Base-by-base conservation (phyloP, 2,329 filamentous ascomycete species). In the Sporothrix schenckii region DNA sequence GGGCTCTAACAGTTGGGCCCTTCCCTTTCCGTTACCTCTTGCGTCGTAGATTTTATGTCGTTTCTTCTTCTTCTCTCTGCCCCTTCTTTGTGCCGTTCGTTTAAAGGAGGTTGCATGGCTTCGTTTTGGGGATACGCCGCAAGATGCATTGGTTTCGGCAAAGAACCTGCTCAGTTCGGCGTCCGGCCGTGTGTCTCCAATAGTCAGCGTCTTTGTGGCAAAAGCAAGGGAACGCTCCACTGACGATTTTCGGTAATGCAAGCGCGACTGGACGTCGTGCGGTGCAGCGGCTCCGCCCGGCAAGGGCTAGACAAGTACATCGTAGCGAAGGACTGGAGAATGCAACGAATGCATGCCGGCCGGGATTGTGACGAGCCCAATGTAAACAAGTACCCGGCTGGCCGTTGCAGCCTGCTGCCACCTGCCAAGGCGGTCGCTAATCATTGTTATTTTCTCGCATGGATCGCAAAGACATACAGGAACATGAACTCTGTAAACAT, bases 231-330 rank as follows among this genome's bases (percentile, higher is more conserved):
- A 44, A 47, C 39, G 58, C 19, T 63, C 39, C 58, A 63, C 58
- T 39, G 66, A 60, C 24, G 66, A 68, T 39, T 50, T 53, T 30
- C 53, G 21, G 21, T 39, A 34, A 34, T 3, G 34, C 34, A 34
- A 53, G 47, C 63, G 68, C 47, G 14, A 44, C 47, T 44, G 41
- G 68, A 30, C 49, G 47, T 69, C 56, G 56, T 63, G 68, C 47
- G 68, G 56, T 27, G 54, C 30, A 7, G 39, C 65, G 49, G 65
- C 34, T 34, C 41, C 61, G 44, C 52, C 39, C 21, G 5, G 19
- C 24, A 50, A 34, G 14, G 24, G 14, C 60, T 24, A 24, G 1
- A 24, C 2, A 24, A 24, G 24, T 24, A 24, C 24, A 24, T 24
- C 24, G 24, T 24, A 16, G 60, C 3, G 30, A 27, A 61, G 16